Evolutionary conservation across 208 protist genomes (phyloP).

Genomic region (Leishmania amazonensis): DNA sequence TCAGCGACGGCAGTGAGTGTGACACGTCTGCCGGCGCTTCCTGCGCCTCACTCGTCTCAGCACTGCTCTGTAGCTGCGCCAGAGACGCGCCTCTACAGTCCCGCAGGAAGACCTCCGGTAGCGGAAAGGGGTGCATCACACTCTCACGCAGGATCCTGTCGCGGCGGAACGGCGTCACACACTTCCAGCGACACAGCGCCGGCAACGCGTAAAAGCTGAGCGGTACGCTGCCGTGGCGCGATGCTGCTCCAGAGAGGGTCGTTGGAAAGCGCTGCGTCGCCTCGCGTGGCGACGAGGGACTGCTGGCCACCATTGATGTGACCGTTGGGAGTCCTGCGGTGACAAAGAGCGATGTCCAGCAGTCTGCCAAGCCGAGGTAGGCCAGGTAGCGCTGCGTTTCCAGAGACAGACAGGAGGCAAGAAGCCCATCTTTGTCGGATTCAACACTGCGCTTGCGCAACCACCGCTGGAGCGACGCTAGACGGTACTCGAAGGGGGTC

Average conservation of each 20-base stretch:
- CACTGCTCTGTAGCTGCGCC: not conserved
- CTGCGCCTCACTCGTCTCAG: not conserved
- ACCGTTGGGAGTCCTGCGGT: slow-evolving; percentile 20
- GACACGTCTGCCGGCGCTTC: not conserved
- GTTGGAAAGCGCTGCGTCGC: slow-evolving; percentile 1
- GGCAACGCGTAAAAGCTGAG: slow-evolving; percentile 33
- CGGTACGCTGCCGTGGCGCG: slow-evolving; percentile 12
- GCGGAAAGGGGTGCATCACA: slow-evolving; percentile 19
- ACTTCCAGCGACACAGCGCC: slow-evolving; percentile 25
- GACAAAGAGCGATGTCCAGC: slow-evolving; percentile 30
- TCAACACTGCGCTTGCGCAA: slow-evolving; percentile 25
- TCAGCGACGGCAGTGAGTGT: slow-evolving; percentile 6
- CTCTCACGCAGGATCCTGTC: slow-evolving; percentile 20
- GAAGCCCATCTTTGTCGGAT: slow-evolving; percentile 13
- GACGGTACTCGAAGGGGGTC: slow-evolving; percentile 25
- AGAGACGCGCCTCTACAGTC: not conserved
- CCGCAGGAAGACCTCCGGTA: slow-evolving; percentile 4
- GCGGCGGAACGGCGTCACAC: slow-evolving; percentile 6
- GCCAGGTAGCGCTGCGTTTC: slow-evolving; percentile 25
- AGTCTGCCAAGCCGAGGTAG: slow-evolving; percentile 30
- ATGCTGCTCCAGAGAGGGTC: not conserved
- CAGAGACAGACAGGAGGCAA: slow-evolving; percentile 19
- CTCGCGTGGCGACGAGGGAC: not conserved
- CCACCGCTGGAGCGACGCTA: slow-evolving; percentile 31
- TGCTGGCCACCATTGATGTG: not conserved